These are phyloP conservation scores for Scheffersomyces insectosa DNA, from an alignment of 1,139 yeast species.

Conservation along the genomic window DNA sequence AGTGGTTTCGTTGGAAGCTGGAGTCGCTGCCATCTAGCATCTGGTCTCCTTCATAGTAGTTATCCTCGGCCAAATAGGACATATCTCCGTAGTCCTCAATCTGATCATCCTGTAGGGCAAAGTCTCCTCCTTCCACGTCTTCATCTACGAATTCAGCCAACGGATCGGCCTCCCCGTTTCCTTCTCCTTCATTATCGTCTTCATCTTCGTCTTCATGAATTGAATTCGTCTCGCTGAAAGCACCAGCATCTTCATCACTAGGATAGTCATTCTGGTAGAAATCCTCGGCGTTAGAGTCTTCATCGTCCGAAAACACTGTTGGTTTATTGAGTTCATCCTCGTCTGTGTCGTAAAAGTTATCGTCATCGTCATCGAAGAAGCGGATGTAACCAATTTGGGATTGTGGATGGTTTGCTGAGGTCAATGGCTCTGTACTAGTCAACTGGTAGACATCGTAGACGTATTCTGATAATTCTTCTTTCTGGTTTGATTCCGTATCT, in stretches of 20 bases:
- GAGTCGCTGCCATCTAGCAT: constrained; percentile 19
- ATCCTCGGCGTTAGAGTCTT: constrained; percentile 70
- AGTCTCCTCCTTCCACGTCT: constrained; percentile 21
- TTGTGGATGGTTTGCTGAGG: constrained; percentile 49
- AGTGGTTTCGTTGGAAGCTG: constrained; percentile 42
- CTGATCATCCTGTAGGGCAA: constrained; percentile 26
- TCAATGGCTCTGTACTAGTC: constrained; percentile 33
- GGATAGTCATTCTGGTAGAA: constrained; percentile 94
- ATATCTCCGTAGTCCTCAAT: constrained; percentile 19
- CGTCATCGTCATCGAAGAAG: constrained; percentile 68
- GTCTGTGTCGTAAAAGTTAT: constrained; percentile 42
- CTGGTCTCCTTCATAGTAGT: constrained; percentile 21
- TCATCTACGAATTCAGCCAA: constrained; percentile 14
- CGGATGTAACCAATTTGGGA: constrained; percentile 64
- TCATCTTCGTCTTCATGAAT: constrained; percentile 19
- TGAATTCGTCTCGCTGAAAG: constrained; percentile 21
- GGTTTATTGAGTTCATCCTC: constrained; percentile 49
- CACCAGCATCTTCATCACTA: constrained; percentile 76
- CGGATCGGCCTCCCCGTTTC: constrained; percentile 23
- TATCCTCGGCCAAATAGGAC: constrained; percentile 16
- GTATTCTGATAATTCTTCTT: constrained; percentile 56
- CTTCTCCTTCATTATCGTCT: constrained; percentile 39
- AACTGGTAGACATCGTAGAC: constrained; percentile 83
- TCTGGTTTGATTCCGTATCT: constrained; percentile 3
- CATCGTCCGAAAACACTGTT: constrained; percentile 36